Conservation (phyloP, 208 protist species). For the Trypanosoma cruzi region DNA sequence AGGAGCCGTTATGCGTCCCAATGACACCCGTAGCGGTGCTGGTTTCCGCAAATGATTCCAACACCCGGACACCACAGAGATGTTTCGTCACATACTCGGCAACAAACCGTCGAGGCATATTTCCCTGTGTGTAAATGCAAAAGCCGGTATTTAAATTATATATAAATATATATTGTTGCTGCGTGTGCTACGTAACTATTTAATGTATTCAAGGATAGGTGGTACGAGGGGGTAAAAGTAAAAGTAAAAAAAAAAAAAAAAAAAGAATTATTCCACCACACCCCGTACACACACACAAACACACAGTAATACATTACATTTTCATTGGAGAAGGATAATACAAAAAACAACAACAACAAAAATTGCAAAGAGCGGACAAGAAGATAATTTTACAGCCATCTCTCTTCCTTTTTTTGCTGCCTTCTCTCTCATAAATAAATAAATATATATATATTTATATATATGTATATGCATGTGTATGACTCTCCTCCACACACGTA, state of each 20-base stretch:
- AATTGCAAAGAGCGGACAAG: too few species aligned
- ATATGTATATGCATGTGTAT: too few species aligned
- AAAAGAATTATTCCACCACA: neutral
- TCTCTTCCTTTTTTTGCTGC: too few species aligned
- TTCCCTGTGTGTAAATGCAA: slow-evolving; percentile 1
- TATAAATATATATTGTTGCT: too few species aligned
- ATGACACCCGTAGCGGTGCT: slow-evolving; percentile 51
- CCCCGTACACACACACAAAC: neutral
- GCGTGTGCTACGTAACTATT: too few species aligned
- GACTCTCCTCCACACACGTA: too few species aligned
- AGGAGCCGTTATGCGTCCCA: slow-evolving; percentile 93
- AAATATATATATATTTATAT: too few species aligned
- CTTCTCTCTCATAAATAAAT: too few species aligned
- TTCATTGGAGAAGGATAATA: too few species aligned
- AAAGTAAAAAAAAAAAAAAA: neutral
- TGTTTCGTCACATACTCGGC: slow-evolving; percentile 68
- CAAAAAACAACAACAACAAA: too few species aligned
- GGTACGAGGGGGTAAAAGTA: neutral
- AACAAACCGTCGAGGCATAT: slow-evolving; percentile 40
- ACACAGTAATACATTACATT: neutral
- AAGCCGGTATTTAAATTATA: neutral
- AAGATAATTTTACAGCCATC: too few species aligned
- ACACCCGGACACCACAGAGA: slow-evolving; percentile 52
- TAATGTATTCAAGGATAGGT: too few species aligned
- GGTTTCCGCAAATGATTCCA: slow-evolving; percentile 34